phyloP scores from a whole-genome alignment of 176 grass and related monocot species.

The Alopecurus myosuroides region DNA sequence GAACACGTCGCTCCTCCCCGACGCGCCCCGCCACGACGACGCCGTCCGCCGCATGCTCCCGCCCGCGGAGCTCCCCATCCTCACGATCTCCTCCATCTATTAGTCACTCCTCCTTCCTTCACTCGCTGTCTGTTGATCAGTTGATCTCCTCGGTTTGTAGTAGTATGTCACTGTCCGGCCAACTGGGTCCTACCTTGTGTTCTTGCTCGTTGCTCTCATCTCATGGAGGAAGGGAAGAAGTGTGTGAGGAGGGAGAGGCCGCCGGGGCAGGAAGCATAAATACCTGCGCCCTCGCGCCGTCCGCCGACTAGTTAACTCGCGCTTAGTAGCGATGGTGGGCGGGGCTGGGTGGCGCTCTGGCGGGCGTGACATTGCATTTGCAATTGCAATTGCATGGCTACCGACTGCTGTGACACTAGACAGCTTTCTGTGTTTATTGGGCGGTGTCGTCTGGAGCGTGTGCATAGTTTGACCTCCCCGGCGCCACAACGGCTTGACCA shows the following conservation, averaged over 20 bases:
- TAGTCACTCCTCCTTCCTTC: background rate
- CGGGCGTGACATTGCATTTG: background rate
- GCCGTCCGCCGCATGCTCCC: constrained; percentile 33
- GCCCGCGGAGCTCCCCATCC: constrained; percentile 38
- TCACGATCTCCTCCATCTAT: background rate
- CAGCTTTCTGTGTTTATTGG: background rate
- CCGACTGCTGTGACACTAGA: background rate
- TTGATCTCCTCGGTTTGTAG: background rate
- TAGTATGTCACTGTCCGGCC: too few relatives aligned
- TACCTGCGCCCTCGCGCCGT: background rate
- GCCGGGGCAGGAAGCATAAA: background rate
- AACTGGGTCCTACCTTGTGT: background rate
- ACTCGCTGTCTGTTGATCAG: background rate
- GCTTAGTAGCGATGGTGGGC: too few relatives aligned
- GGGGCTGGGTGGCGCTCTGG: background rate
- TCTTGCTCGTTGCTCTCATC: background rate
- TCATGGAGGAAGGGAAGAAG: background rate
- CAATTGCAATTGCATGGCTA: background rate
- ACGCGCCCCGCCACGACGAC: constrained; percentile 56
- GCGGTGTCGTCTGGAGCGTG: background rate
- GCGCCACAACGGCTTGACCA: constrained; percentile 1
- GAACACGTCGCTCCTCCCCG: constrained; percentile 47
- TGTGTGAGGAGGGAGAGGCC: background rate
- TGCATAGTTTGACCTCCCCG: constrained; percentile 26
- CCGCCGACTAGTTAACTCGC: background rate